Base-by-base conservation (phyloP, 805 yeast genomes). In the Zygotorulaspora florentina region DNA sequence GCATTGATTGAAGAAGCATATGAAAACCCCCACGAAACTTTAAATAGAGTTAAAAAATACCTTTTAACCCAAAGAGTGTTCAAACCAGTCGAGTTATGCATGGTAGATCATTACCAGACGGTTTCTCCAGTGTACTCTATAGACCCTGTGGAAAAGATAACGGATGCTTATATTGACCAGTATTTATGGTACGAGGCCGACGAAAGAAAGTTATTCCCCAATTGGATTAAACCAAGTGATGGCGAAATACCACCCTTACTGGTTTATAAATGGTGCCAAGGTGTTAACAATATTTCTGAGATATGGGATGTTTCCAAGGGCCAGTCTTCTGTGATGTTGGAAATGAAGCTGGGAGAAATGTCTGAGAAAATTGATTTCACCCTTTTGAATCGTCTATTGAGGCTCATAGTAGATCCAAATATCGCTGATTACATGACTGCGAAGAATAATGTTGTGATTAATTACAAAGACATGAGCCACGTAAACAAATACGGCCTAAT, bases 121-220 rank as follows among this genome's bases (percentile, higher is more conserved):
- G 73, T 91, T 35, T 76, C 83, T 0, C 98, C 99, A 0, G 91
- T 89, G 0, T 90, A 88, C 58, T 77, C 84, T 9, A 76, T 93
- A 12, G 97, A 91, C 60, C 96, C 98, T 0, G 66, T 89, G 35
- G 99, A 93, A 64, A 93, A 90, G 61, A 87, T 93, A 42, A 89
- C 96, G 0, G 99, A 93, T 68, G 96, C 98, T 0, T 93, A 91
- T 55, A 67, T 93, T 34, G 98, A 91, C 59, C 99, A 93, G 59
- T 93, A 91, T 57, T 69, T 93, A 37, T 93, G 98, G 96, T 91
- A 85, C 65, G 98, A 93, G 61, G 91, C 93, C 8, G 96, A 87
- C 44, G 82, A 85, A 61, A 69, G 96, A 48, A 79, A 82, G 7
- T 66, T 93, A 23, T 93, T 93, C 67, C 99, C 99, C 3, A 84